Base-by-base conservation (phyloP, 2,329 filamentous ascomycete species). In the Akanthomyces uredinophilus region DNA sequence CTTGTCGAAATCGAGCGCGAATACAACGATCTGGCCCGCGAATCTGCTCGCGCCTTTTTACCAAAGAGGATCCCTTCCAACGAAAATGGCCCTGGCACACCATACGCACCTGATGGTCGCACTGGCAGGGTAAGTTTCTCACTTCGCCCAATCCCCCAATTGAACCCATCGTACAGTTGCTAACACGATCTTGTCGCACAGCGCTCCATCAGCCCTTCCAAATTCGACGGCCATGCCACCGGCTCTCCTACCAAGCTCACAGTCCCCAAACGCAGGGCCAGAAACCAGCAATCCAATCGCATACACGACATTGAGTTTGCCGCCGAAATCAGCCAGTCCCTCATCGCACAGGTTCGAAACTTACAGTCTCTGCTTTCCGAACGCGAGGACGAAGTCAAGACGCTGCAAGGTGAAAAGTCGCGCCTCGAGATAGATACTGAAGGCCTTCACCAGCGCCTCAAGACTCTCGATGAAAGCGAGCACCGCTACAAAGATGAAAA, bases 401-500 rank as follows among this genome's bases (percentile, higher is more conserved):
- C 87, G 20, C 81, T 87, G 65, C 89, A 89, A 67, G 74, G 86
- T 57, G 91, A 96, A 65, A 91, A 89, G 69, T 88, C 89, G 6
- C 85, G 86, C 64, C 81, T 98, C 41, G 93, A 98, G 73, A 83
- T 91, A 39, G 93, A 97, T 67, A 84, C 87, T 0, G 90, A 96
- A 72, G 86, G 84, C 3, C 85, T 96, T 66, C 84, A 89, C 59
- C 91, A 96, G 73, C 87, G 92, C 39, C 80, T 98, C 66, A 89
- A 91, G 71, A 84, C 85, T 7, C 80, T 97, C 46, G 93, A 97
- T 68, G 95, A 99, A 75, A 96, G 90, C 72, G 95, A 99, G 74
- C 90, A 96, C 70, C 88, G 91, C 58, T 96, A 96, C 78, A 98
- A 97, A 77, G 95, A 99, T 71, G 95, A 98, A 75, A 99, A 98